phyloP scores from a whole-genome alignment of 768 basidiomycete genomes.

The Tricholoma matsutake region DNA sequence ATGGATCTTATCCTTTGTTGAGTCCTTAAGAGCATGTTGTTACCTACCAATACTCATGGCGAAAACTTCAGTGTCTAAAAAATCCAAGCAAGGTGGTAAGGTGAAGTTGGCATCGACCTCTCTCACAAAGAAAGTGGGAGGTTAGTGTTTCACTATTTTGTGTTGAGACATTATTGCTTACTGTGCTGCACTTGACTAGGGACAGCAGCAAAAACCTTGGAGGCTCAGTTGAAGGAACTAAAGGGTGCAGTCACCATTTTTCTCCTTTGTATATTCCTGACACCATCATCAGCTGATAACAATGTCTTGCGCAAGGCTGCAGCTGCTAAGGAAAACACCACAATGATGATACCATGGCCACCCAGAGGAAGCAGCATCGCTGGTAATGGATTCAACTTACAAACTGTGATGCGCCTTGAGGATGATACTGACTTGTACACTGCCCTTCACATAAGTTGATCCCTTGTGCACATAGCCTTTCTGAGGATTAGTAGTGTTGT shows the following conservation, averaged over 20 bases:
- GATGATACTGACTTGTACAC: background rate
- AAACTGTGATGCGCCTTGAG: background rate
- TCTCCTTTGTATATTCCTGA: background rate
- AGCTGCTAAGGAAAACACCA: slow-evolving; percentile 1
- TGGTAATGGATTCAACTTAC: background rate
- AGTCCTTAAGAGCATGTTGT: background rate
- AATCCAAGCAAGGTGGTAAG: background rate
- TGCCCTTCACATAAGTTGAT: background rate
- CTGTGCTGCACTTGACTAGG: background rate
- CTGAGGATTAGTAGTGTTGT: background rate
- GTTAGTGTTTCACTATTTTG: background rate
- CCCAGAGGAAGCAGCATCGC: background rate
- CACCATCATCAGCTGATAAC: background rate
- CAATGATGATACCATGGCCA: background rate
- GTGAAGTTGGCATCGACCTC: background rate
- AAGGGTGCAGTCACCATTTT: background rate
- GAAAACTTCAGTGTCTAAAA: background rate
- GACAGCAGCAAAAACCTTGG: background rate
- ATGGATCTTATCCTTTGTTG: background rate
- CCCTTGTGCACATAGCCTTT: background rate
- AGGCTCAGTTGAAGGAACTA: slow-evolving; percentile 1
- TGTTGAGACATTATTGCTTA: background rate
- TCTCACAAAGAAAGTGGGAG: background rate
- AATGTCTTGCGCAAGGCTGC: background rate
- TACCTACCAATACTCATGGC: background rate